Percentiles rank a stretch among this genome's conserved stretches.
These are phyloP conservation scores for Neonothopanus nambi DNA, from an alignment of 1,284 basidiomycete genomes.

Conservation along the genomic window DNA sequence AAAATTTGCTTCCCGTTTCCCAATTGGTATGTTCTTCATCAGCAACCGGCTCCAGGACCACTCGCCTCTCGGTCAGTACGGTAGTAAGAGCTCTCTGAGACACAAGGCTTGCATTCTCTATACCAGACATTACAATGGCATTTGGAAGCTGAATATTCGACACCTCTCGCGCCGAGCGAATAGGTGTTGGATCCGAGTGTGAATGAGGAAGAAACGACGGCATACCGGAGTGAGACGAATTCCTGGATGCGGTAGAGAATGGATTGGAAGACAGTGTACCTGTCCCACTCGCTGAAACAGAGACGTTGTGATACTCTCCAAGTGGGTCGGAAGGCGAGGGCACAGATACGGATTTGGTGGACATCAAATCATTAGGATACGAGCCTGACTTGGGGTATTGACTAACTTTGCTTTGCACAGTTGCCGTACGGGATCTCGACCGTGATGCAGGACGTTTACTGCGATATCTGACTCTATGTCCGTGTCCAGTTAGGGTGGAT, in stretches of 20 bases:
- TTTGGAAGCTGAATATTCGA: slow-evolving; percentile 45
- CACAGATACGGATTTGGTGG: slow-evolving; percentile 7
- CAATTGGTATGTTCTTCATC: slow-evolving; percentile 19
- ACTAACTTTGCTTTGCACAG: slow-evolving; percentile 19
- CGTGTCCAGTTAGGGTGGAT: slow-evolving; percentile 12
- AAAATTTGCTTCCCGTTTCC: slow-evolving; percentile 8
- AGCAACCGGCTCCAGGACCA: slow-evolving; percentile 45
- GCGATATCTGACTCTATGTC: slow-evolving; percentile 20
- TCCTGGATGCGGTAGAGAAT: slow-evolving; percentile 17
- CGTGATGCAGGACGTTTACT: slow-evolving; percentile 24
- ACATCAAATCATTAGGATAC: slow-evolving; percentile 28
- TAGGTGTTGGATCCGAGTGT: slow-evolving; percentile 28
- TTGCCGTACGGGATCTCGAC: slow-evolving; percentile 27
- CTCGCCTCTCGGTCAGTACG: slow-evolving; percentile 51
- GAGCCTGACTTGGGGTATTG: slow-evolving; percentile 31
- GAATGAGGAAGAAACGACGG: slow-evolving; percentile 29
- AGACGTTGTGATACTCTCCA: slow-evolving; percentile 2
- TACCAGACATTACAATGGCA: slow-evolving; percentile 67
- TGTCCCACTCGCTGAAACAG: slow-evolving; percentile 3
- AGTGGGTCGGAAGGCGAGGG: slow-evolving; percentile 11
- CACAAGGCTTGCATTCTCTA: slow-evolving; percentile 57
- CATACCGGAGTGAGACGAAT: slow-evolving; percentile 12
- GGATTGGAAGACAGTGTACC: slow-evolving; percentile 6
- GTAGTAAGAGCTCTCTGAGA: slow-evolving; percentile 62
- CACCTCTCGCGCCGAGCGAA: slow-evolving; percentile 18